Evolutionary conservation across 495 filamentous ascomycete species (phyloP).

Genomic region (Tirmania nivea): DNA sequence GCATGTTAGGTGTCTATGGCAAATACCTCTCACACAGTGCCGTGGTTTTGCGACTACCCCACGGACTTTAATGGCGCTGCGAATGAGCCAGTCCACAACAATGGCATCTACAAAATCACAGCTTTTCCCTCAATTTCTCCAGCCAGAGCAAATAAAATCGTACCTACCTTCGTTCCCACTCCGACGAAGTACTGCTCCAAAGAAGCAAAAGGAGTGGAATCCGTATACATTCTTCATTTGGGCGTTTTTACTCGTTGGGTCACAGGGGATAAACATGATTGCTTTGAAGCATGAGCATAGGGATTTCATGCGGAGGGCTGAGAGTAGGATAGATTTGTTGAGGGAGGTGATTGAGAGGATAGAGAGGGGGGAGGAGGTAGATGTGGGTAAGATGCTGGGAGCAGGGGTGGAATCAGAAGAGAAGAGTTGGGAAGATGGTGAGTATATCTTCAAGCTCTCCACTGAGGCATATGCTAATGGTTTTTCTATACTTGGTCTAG

Average conservation of each 20-base stretch:
- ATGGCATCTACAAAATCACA: too few species aligned
- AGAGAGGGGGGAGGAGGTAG: slow-evolving; percentile 68
- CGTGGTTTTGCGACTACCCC: too few species aligned
- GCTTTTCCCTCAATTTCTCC: background rate
- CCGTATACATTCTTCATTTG: slow-evolving; percentile 82
- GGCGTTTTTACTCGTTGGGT: slow-evolving; percentile 78
- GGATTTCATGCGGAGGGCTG: slow-evolving; percentile 47
- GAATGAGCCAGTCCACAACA: too few species aligned
- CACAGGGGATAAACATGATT: slow-evolving; percentile 83
- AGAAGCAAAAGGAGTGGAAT: slow-evolving; percentile 44
- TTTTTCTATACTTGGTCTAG: slow-evolving; percentile 20
- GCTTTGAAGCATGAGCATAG: slow-evolving; percentile 51
- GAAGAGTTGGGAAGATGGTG: slow-evolving; percentile 68
- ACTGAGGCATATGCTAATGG: slow-evolving; percentile 5
- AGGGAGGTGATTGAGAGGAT: slow-evolving; percentile 66
- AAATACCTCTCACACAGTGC: too few species aligned
- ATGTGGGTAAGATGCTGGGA: slow-evolving; percentile 65
- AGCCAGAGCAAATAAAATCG: background rate
- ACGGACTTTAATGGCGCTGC: too few species aligned
- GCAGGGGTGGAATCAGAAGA: slow-evolving; percentile 52
- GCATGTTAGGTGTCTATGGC: too few species aligned
- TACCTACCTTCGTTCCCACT: background rate
- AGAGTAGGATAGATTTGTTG: slow-evolving; percentile 55
- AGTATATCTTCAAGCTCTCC: slow-evolving; percentile 4
- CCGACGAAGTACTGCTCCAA: background rate